Evolutionary conservation across 2,329 filamentous ascomycete genomes (phyloP).

Genomic region (Orbilia ellipsospora): DNA sequence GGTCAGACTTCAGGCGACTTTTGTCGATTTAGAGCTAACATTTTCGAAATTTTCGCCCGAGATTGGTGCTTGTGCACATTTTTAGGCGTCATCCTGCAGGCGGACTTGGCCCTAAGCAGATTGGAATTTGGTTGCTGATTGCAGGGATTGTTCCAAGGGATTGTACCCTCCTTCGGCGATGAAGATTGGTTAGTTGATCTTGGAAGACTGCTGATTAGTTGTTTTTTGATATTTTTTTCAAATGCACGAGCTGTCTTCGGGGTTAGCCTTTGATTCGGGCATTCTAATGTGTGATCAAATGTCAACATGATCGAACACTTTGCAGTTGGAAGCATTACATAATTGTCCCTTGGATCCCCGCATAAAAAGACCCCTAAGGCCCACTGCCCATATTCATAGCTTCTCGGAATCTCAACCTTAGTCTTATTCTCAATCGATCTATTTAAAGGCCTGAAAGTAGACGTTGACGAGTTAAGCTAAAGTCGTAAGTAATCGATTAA

Average conservation of each 20-base stretch:
- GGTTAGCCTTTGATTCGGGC: constrained; percentile 9
- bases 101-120: constrained; percentile 7
- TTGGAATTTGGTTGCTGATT: not conserved
- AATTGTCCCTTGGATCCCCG: not conserved
- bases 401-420: not conserved
- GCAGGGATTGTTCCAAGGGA: not conserved
- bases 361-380: no score
- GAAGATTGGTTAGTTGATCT: no score
- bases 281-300: constrained; percentile 14
- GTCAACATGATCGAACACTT: not conserved
- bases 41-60: not conserved
- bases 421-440: no score
- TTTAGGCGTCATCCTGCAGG: constrained; percentile 19
- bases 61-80: not conserved
- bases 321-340: not conserved
- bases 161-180: not conserved
- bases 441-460: no score
- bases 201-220: no score
- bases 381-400: not conserved
- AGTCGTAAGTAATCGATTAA: no score
- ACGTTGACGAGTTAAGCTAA: no score
- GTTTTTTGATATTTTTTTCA: constrained; percentile 7
- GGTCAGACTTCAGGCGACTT: not conserved
- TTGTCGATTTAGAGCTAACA: not conserved
- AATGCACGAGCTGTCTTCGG: constrained; percentile 16